Evolutionary conservation across 805 yeast species (phyloP).

Genomic region (Blastobotrys mokoenaii): DNA sequence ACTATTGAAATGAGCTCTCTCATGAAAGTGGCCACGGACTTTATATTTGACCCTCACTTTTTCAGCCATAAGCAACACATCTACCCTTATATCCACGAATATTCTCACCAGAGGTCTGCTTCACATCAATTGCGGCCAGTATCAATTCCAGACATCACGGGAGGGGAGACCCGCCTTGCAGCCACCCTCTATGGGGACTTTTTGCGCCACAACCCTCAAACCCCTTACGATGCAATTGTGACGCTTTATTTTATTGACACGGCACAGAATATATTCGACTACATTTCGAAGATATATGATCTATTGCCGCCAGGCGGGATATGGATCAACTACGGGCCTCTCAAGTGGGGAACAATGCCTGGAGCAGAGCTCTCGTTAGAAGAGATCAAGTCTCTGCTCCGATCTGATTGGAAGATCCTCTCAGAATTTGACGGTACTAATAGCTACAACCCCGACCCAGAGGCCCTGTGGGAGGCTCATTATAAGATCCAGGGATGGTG

Average conservation of each 20-base stretch:
- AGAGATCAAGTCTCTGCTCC: conserved; percentile 53
- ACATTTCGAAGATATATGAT: conserved; percentile 54
- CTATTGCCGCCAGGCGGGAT: conserved; percentile 42
- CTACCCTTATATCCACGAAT: conserved; percentile 45
- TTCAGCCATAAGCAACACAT: conserved; percentile 9
- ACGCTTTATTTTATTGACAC: conserved; percentile 81
- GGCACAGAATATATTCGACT: conserved; percentile 75
- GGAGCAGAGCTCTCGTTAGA: conserved; percentile 60
- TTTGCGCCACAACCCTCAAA: conserved; percentile 35
- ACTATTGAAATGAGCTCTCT: conserved; percentile 70
- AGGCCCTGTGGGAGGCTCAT: conserved; percentile 21
- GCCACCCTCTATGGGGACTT: conserved; percentile 49
- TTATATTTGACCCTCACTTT: conserved; percentile 11
- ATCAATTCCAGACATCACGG: conserved; percentile 7
- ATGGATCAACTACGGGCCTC: conserved; percentile 89
- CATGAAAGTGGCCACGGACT: conserved; percentile 52
- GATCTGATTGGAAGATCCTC: conserved; percentile 38
- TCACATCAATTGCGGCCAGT: conserved; percentile 45
- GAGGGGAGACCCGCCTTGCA: neutral
- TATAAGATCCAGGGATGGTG: conserved; percentile 12
- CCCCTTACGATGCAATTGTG: conserved; percentile 32
- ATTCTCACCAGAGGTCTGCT: conserved; percentile 50
- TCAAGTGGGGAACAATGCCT: conserved; percentile 83
- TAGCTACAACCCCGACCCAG: conserved; percentile 26
- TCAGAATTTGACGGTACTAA: conserved; percentile 20